Evolutionary conservation across 345 rosid genomes (phyloP).

Genomic region (Eucalyptus camaldulensis): DNA sequence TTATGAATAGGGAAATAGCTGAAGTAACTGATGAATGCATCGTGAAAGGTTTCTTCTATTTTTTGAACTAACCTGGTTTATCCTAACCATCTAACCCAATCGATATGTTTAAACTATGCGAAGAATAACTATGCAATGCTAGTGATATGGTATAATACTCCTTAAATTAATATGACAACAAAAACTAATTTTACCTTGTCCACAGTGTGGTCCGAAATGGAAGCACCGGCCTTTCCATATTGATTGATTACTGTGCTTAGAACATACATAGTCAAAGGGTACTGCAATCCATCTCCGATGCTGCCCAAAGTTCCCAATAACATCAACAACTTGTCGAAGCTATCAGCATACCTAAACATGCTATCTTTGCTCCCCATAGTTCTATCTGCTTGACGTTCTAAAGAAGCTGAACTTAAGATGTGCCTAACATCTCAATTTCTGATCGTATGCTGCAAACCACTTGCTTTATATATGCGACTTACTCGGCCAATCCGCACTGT

Average conservation of each 20-base stretch:
- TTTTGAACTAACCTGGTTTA: neutral
- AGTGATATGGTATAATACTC: neutral
- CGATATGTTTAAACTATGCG: neutral
- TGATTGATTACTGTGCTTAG: slow-evolving; percentile 54
- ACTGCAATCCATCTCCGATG: slow-evolving; percentile 65
- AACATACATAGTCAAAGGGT: slow-evolving; percentile 41
- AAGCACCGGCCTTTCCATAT: slow-evolving; percentile 16
- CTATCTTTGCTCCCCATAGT: slow-evolving; percentile 32
- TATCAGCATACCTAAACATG: slow-evolving; percentile 45
- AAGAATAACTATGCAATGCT: neutral
- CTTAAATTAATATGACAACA: neutral
- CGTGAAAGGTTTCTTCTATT: neutral
- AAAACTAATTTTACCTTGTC: slow-evolving; percentile 17
- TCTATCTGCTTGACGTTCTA: neutral
- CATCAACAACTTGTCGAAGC: slow-evolving; percentile 47
- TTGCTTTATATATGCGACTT: neutral
- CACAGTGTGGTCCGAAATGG: slow-evolving; percentile 21
- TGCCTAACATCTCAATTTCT: neutral
- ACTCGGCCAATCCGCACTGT: neutral
- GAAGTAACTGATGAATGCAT: neutral
- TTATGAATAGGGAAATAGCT: neutral
- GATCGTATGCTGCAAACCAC: neutral
- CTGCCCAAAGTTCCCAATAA: slow-evolving; percentile 48
- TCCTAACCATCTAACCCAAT: neutral
- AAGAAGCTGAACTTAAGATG: neutral